Base-by-base conservation (phyloP, 106 monocot species). In the Dendrobium chrysotoxum region DNA sequence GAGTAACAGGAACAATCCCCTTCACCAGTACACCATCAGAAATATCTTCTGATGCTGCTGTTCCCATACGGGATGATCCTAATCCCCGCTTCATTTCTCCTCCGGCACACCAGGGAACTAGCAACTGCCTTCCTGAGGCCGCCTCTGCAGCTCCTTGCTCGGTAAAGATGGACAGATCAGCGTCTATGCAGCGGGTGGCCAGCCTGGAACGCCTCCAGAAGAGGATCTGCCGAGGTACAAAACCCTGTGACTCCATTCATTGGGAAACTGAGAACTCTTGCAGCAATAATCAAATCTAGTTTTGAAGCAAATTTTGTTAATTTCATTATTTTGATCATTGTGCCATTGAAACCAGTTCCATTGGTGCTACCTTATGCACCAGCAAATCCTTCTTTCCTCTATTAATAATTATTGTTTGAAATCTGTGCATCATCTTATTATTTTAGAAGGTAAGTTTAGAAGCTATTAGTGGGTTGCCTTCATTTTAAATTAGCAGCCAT, bases 201-300 rank as follows among this genome's bases (percentile, higher is more conserved):
- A 88, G 88, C 81, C 50, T 86, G 81, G 90, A 88, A 53, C 81
- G 81, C 54, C 81, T 85, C 18, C 91, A 91, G 84, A 85, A 88
- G 47, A 74, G 82, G 58, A 86, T 91, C 4, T 65, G 80, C 61
- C 81, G 85, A 1, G 12, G 71, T 35, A 16, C 35, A 31, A 28
- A 23, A 0, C 0, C 38, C 1, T 28, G 15, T 38, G 18, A 16
- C 71, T 71, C 71, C 35, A 38, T 71, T 23, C 71, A 71, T 7
- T 87, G 85, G 81, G 86, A 86, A 15, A 39, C 82, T 7, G 67
- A 82, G 40, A 41, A 28, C 54, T 65, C 80, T 23, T 40, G 40
- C 61, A 75, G 28, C 79, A 75, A 86, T 25, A 86, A 82, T 26
- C 67, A 82, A 39, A 82, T 75, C 76, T 71, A 71, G 71, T 10